A percentile compares a stretch with the other conserved stretches of the same genome.
phyloP scores from a whole-genome alignment of 2,329 filamentous ascomycete species.

The Phialophora expanda region DNA sequence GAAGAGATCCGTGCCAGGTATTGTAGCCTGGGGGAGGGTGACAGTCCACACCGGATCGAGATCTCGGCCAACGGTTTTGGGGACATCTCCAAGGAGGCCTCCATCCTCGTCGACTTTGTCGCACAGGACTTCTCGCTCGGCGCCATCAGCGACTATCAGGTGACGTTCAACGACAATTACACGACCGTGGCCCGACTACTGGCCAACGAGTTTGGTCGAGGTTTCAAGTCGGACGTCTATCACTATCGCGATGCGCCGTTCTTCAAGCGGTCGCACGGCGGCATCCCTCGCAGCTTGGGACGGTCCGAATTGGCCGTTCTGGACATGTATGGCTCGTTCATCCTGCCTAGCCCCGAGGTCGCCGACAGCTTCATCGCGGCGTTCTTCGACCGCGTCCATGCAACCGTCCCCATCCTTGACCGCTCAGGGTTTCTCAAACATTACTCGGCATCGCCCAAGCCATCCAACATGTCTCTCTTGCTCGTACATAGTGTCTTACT shows the following conservation, averaged over 20 bases:
- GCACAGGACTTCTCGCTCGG: slow-evolving; percentile 17
- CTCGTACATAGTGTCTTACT: slow-evolving; percentile 17
- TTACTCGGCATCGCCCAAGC: not conserved
- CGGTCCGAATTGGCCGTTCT: slow-evolving; percentile 17
- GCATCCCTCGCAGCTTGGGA: slow-evolving; percentile 13
- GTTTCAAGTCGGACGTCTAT: slow-evolving; percentile 15
- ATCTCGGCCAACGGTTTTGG: slow-evolving; percentile 7
- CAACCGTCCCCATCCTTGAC: slow-evolving; percentile 7
- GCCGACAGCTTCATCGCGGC: slow-evolving; percentile 20
- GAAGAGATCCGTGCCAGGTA: no score
- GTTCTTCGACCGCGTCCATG: slow-evolving; percentile 21
- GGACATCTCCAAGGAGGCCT: slow-evolving; percentile 19
- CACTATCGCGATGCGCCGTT: slow-evolving; percentile 11
- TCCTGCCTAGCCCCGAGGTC: slow-evolving; percentile 11
- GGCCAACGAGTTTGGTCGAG: slow-evolving; percentile 13
- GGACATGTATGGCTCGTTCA: slow-evolving; percentile 17
- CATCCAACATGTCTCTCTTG: slow-evolving; percentile 8
- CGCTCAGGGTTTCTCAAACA: no score
- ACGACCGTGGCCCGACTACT: slow-evolving; percentile 14
- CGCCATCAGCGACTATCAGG: slow-evolving; percentile 21
- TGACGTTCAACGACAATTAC: slow-evolving; percentile 21
- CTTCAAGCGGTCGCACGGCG: slow-evolving; percentile 7
- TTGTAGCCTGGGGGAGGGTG: no score
- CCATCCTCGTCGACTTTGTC: slow-evolving; percentile 20
- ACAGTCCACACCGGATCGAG: no score